Evolutionary conservation across 352 stramenopile genomes (phyloP), one percentile per base, ranked within the genome.

Genomic region (Phytophthora gonapodyides): DNA sequence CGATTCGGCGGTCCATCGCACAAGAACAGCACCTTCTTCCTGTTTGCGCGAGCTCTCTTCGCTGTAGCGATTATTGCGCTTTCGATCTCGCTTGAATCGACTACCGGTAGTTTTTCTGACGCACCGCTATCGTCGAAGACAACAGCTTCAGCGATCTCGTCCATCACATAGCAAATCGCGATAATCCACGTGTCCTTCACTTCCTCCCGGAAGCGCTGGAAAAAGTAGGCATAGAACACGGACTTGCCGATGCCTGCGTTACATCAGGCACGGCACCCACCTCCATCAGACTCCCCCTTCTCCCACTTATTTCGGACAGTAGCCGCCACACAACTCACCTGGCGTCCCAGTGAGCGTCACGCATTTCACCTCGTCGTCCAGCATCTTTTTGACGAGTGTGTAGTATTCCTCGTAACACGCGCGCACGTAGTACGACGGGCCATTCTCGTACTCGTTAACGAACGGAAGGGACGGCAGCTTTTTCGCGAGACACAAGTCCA

Each of bases 401-500:
- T 36, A 55, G 47, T 36, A 55, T 10, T 44, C 8, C 19, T 55
- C 47, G 19, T 55, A 55, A 19, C 47, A 55, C 10, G 33, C 19
- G 19, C 47, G 47, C 10, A 55, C 47, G 17, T 36, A 45, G 21
- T 36, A 55, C 24, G 43, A 55, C 21, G 17, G 19, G 17, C 47
- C 47, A 44, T 41, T 36, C 16, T 24, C 2, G 47, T 44, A 55
- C 34, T 24, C 1, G 19, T 44, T 16, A 12, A 64, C n/a, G 10
- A 75, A 64, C 7, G 57, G 63, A 8, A 51, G 15, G 1, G 61
- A n/a, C 34, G 64, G 58, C 38, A 69, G 15, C 6, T 51, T 9
- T 47, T 34, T 47, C 1, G 41, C 30, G 27, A 60, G 58, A 11
- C 48, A 2, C 3, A 46, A 38, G n/a, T 61, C 48, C 24, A 30